Percentiles rank a stretch among this genome's conserved stretches.
Conservation (phyloP, 2,329 filamentous ascomycete species). For the Penicillium aurantiogriseum region DNA sequence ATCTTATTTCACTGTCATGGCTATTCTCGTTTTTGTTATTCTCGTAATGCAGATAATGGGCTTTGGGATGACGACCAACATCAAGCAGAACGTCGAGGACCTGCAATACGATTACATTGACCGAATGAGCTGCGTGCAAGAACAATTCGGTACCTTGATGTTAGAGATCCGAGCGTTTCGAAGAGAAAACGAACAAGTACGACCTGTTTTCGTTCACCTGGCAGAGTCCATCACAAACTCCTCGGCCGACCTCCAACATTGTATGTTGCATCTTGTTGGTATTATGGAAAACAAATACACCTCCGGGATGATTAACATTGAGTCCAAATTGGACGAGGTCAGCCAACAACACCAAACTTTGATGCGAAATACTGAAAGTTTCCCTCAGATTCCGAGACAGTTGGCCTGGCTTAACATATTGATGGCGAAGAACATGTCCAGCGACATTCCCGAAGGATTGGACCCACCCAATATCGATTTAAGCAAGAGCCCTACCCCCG, state of each 20-base stretch:
- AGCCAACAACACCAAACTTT: background rate
- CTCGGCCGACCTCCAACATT: background rate
- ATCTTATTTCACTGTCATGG: background rate
- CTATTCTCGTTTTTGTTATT: background rate
- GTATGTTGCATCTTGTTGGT: background rate
- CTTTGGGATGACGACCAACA: background rate
- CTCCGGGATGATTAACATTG: background rate
- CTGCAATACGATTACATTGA: background rate
- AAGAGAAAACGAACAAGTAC: background rate
- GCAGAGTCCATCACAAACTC: background rate
- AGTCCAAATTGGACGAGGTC: background rate
- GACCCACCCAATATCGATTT: background rate
- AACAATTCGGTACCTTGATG: background rate
- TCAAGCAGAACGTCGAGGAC: background rate
- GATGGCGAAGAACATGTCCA: background rate
- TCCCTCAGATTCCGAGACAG: conserved; percentile 1
- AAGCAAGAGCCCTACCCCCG: background rate
- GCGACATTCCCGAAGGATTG: background rate
- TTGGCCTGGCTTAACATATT: conserved; percentile 1
- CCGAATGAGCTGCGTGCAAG: background rate
- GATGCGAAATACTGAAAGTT: background rate
- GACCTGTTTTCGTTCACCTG: background rate
- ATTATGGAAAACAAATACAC: conserved; percentile 1
- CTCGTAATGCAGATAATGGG: background rate
- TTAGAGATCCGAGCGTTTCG: background rate